A percentile compares a stretch with the other conserved stretches of the same genome.
Conservation (phyloP, 768 basidiomycete species). For the Lactifluus volemus region DNA sequence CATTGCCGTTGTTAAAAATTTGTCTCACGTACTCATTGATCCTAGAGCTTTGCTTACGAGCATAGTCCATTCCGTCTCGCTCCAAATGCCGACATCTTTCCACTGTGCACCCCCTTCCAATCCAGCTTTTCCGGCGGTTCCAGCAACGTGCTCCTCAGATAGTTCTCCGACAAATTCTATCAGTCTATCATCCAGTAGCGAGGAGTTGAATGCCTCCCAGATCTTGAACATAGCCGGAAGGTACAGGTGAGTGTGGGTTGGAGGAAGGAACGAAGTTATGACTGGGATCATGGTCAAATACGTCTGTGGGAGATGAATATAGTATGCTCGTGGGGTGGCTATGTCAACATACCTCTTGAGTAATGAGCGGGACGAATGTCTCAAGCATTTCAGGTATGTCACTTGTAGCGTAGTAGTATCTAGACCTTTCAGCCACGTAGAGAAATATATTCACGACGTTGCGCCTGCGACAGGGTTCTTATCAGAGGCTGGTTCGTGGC, state of each 20-base stretch:
- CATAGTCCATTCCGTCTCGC: constrained; percentile 71
- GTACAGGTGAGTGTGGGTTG: constrained; percentile 55
- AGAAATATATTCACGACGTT: constrained; percentile 64
- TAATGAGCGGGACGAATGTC: constrained; percentile 61
- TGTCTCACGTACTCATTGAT: constrained; percentile 54
- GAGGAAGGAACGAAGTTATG: constrained; percentile 69
- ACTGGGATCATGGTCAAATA: constrained; percentile 66
- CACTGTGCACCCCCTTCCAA: constrained; percentile 48
- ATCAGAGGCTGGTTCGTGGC: constrained; percentile 1
- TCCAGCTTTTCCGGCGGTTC: constrained; percentile 43
- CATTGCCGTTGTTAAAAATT: neutral
- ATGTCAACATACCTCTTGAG: constrained; percentile 49
- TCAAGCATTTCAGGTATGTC: constrained; percentile 66
- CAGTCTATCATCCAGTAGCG: constrained; percentile 63
- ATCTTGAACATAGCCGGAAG: constrained; percentile 63
- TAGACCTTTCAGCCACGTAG: constrained; percentile 65
- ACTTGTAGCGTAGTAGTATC: constrained; percentile 53
- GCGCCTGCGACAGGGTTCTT: constrained; percentile 26
- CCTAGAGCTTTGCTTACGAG: constrained; percentile 76
- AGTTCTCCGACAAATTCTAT: constrained; percentile 63
- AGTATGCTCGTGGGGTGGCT: neutral
- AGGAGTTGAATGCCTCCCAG: constrained; percentile 75
- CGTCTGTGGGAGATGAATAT: constrained; percentile 35
- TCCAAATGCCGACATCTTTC: constrained; percentile 89
- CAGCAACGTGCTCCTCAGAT: constrained; percentile 61